A percentile compares a stretch with the other conserved stretches of the same genome.
Evolutionary conservation across 306 rosid genomes (phyloP).

Genomic region (Lagenaria siceraria): DNA sequence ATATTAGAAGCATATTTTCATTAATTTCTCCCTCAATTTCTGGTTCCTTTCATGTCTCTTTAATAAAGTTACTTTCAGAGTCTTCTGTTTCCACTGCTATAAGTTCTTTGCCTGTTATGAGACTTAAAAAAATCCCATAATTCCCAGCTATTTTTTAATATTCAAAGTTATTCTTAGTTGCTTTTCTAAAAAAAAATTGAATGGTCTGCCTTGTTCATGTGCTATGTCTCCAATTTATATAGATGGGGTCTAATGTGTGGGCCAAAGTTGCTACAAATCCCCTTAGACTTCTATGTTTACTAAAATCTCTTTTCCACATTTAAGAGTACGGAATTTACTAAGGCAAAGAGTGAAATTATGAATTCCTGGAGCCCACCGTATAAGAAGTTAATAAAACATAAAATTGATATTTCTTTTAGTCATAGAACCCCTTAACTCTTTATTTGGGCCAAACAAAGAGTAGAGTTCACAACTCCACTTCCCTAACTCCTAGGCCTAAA

Average conservation of each 20-base stretch:
- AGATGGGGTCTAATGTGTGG: not conserved
- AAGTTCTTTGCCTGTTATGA: not conserved
- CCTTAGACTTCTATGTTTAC: not conserved
- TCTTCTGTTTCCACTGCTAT: not conserved
- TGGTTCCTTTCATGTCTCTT: not conserved
- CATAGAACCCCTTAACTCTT: too few species aligned
- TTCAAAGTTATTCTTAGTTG: not conserved
- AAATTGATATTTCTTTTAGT: too few species aligned
- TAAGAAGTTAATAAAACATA: too few species aligned
- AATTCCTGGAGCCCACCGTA: fast-evolving
- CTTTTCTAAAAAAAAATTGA: not conserved
- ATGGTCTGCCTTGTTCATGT: not conserved
- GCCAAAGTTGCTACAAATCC: not conserved
- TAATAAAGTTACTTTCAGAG: not conserved
- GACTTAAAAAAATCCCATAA: not conserved
- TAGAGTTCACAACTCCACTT: too few species aligned
- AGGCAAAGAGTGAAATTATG: too few species aligned
- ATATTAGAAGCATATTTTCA: not conserved
- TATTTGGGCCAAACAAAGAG: too few species aligned
- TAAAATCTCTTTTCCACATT: not conserved
- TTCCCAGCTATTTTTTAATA: not conserved
- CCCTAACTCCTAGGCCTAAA: too few species aligned
- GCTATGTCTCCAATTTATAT: not conserved
- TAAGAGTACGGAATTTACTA: not conserved
- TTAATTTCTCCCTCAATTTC: not conserved